phyloP scores from a whole-genome alignment of 352 stramenopile genomes.

The Plasmopara halstedii region DNA sequence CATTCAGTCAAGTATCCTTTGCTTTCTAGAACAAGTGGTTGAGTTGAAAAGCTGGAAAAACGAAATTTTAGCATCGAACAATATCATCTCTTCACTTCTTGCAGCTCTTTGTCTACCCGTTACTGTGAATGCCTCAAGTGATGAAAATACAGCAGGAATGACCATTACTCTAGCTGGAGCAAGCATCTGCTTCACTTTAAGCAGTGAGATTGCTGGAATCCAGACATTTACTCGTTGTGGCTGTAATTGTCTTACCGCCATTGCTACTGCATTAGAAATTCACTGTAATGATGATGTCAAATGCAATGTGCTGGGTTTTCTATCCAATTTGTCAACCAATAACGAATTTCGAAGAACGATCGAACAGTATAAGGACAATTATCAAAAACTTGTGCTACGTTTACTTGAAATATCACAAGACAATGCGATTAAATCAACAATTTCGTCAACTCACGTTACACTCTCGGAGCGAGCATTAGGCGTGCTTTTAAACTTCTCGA shows the following conservation, averaged over 20 bases:
- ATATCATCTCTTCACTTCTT: conserved; percentile 18
- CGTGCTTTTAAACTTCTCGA: conserved; percentile 58
- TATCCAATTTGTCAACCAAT: conserved; percentile 54
- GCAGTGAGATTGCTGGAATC: conserved; percentile 26
- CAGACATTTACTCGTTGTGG: conserved; percentile 10
- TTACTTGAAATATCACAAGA: conserved; percentile 11
- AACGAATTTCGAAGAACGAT: conserved; percentile 16
- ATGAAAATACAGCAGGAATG: too few species aligned
- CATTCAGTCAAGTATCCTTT: conserved; percentile 24
- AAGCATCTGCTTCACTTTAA: conserved; percentile 51
- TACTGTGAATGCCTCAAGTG: too few species aligned
- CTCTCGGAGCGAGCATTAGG: conserved; percentile 43
- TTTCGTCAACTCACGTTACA: too few species aligned
- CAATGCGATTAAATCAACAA: neutral
- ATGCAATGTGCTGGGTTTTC: conserved; percentile 39
- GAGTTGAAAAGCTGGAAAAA: conserved; percentile 58
- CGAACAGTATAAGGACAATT: conserved; percentile 11
- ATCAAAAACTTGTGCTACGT: conserved; percentile 14
- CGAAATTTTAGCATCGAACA: conserved; percentile 13
- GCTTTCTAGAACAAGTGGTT: conserved; percentile 38
- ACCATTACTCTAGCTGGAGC: conserved; percentile 20
- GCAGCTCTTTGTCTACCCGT: conserved; percentile 10
- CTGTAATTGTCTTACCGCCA: conserved; percentile 5
- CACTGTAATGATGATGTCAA: conserved; percentile 5
- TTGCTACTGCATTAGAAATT: conserved; percentile 7